These are phyloP conservation scores for Rhodosporidiobolus sp. DNA, from an alignment of 768 basidiomycete species.

Conservation along the genomic window DNA sequence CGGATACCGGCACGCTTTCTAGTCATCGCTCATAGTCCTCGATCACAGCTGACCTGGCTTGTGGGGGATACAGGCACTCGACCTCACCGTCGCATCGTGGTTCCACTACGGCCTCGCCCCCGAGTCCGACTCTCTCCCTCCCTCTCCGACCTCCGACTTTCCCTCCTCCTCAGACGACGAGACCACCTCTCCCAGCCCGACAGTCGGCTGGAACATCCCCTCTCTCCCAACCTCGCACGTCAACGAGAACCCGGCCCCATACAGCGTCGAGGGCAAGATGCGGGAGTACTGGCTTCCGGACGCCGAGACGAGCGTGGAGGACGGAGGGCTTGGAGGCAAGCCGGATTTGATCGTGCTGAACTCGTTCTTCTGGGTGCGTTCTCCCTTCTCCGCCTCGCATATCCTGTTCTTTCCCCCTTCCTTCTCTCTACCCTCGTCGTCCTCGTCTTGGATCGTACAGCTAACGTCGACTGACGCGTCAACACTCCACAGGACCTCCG, in stretches of 20 bases:
- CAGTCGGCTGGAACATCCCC: slow-evolving; percentile 5
- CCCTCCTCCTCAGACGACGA: background rate
- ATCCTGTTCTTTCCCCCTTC: background rate
- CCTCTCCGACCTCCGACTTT: background rate
- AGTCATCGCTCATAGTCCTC: background rate
- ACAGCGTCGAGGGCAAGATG: background rate
- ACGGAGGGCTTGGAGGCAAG: background rate
- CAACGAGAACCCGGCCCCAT: slow-evolving; percentile 5
- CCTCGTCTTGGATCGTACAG: background rate
- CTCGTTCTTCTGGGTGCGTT: slow-evolving; percentile 8
- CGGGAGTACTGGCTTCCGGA: background rate
- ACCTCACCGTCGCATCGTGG: slow-evolving; percentile 3
- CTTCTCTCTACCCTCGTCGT: background rate
- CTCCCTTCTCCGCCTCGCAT: background rate
- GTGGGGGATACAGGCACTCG: background rate
- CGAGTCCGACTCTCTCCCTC: background rate
- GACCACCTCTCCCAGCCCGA: background rate
- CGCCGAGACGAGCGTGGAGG: background rate
- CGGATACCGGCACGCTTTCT: background rate
- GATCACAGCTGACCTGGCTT: background rate
- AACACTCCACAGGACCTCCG: slow-evolving; percentile 13
- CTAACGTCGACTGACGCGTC: too few relatives aligned
- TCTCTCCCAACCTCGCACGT: background rate
- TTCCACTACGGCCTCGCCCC: slow-evolving; percentile 19
- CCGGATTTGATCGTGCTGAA: slow-evolving; percentile 9